These are phyloP conservation scores for Diaporthe sp. DNA, from an alignment of 2,329 filamentous ascomycete genomes.

Conservation along the genomic window DNA sequence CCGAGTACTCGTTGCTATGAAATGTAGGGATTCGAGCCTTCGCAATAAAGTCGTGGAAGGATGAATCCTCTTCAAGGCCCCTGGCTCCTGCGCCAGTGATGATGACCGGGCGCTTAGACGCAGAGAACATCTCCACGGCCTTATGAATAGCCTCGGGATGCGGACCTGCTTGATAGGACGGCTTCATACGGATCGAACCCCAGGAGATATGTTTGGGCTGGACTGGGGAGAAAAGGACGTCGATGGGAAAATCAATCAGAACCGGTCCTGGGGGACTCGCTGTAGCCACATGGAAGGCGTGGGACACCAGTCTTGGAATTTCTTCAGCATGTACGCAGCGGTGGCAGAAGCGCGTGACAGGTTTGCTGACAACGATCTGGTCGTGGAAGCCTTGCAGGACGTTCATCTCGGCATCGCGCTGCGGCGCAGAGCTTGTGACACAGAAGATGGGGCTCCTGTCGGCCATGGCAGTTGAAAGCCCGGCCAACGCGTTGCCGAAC, in stretches of 20 bases:
- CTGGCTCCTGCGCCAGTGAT: slow-evolving; percentile 31
- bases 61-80: not conserved
- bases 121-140: slow-evolving; percentile 46
- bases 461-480: slow-evolving; percentile 59
- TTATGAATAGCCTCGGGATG: slow-evolving; percentile 47
- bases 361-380: slow-evolving; percentile 58
- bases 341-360: slow-evolving; percentile 61
- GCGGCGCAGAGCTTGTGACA: slow-evolving; percentile 58
- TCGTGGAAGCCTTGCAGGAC: slow-evolving; percentile 61
- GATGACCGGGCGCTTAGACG: slow-evolving; percentile 20
- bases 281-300: slow-evolving; percentile 55
- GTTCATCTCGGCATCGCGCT: slow-evolving; percentile 61
- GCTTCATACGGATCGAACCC: slow-evolving; percentile 54
- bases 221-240: slow-evolving; percentile 56
- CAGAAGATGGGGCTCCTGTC: slow-evolving; percentile 60
- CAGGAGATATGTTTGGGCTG: slow-evolving; percentile 53
- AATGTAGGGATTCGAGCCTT: slow-evolving; percentile 8
- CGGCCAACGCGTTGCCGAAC: slow-evolving; percentile 60
- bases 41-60: slow-evolving; percentile 13
- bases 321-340: slow-evolving; percentile 59
- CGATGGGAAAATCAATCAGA: slow-evolving; percentile 55
- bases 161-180: slow-evolving; percentile 52
- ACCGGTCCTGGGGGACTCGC: slow-evolving; percentile 57
- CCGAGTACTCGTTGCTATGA: slow-evolving; percentile 25
- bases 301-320: slow-evolving; percentile 58